Percentiles rank a stretch among this genome's conserved stretches.
Conservation (phyloP, 2,329 filamentous ascomycete species). For the Colletotrichum sp. region DNA sequence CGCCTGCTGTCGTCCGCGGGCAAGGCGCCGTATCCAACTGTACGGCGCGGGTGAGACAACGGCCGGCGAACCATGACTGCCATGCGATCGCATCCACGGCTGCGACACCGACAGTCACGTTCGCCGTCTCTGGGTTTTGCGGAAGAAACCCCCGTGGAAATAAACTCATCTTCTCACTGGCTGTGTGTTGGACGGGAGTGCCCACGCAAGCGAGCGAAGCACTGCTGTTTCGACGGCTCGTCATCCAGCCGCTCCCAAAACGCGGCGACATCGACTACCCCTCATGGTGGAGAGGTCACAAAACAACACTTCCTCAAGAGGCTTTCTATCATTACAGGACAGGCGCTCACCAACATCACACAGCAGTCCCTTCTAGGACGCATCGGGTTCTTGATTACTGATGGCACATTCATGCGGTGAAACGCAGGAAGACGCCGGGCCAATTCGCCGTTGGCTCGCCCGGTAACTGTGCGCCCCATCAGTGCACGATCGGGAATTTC, state of each 20-base stretch:
- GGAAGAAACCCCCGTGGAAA: not conserved
- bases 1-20: not conserved
- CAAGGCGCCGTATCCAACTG: not conserved
- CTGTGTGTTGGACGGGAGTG: not conserved
- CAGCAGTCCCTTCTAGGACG: not conserved
- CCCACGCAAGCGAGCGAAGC: not conserved
- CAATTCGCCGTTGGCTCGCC: not conserved
- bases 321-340: not conserved
- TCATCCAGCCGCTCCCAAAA: not conserved
- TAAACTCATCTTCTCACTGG: not conserved
- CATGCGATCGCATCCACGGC: not conserved
- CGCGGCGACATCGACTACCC: not conserved
- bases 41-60: constrained; percentile 1
- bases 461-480: not conserved
- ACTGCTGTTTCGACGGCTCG: not conserved
- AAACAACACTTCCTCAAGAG: not conserved
- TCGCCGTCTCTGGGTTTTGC: not conserved
- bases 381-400: constrained; percentile 4
- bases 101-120: not conserved
- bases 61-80: not conserved
- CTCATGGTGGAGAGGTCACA: not conserved
- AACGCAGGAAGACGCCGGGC: not conserved
- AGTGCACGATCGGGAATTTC: not conserved
- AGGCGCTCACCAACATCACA: not conserved
- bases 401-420: constrained; percentile 4